phyloP scores from a whole-genome alignment of 1,284 basidiomycete genomes.

The Mycena sp. region DNA sequence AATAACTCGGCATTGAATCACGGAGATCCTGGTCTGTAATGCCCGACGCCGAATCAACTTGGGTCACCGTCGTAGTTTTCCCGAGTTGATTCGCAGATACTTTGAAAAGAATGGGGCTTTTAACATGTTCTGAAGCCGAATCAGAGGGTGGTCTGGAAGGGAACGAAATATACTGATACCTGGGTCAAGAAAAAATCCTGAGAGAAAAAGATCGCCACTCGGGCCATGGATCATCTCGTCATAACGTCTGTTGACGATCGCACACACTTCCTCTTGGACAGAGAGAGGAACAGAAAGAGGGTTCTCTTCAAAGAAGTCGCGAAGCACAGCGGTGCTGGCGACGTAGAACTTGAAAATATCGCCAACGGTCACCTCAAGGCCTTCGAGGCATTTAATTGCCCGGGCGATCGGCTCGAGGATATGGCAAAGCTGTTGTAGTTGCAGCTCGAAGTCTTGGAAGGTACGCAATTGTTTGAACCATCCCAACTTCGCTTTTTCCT shows the following conservation, averaged over 20 bases:
- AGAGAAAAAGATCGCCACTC: slow-evolving; percentile 14
- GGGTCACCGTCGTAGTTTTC: background rate
- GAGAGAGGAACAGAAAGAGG: background rate
- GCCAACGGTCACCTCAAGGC: slow-evolving; percentile 18
- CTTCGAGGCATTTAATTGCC: slow-evolving; percentile 26
- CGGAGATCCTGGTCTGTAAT: slow-evolving; percentile 16
- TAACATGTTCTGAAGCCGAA: slow-evolving; percentile 7
- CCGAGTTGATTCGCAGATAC: background rate
- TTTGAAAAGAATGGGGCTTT: slow-evolving; percentile 4
- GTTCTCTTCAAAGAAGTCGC: slow-evolving; percentile 14
- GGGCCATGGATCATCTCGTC: slow-evolving; percentile 21
- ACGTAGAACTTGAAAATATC: slow-evolving; percentile 27
- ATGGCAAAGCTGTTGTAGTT: slow-evolving; percentile 15
- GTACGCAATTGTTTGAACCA: slow-evolving; percentile 7
- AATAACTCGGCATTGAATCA: slow-evolving; percentile 15
- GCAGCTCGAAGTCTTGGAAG: slow-evolving; percentile 1
- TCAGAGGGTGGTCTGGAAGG: background rate
- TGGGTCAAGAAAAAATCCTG: slow-evolving; percentile 26
- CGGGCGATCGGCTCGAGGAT: slow-evolving; percentile 27
- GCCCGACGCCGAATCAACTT: background rate
- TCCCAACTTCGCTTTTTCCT: too few species aligned
- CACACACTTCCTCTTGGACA: slow-evolving; percentile 8
- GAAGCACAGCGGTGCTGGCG: slow-evolving; percentile 22
- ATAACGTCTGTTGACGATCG: slow-evolving; percentile 13
- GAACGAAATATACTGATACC: background rate